A percentile compares a stretch with the other conserved stretches of the same genome.
Conservation (phyloP, 768 basidiomycete species). For the Lactifluus pinguis region DNA sequence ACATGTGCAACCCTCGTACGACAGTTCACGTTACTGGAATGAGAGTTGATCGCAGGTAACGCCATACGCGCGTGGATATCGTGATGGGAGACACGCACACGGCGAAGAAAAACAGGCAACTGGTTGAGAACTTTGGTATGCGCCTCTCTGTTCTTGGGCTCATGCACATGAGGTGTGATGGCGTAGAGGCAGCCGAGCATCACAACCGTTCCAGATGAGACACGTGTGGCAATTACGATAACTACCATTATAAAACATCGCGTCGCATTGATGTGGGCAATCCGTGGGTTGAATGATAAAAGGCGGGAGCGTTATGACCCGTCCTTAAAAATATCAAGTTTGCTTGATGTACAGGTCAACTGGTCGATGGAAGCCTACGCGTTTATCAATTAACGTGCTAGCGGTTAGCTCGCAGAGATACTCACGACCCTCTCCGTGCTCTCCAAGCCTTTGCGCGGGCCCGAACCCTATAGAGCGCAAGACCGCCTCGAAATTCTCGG, state of each 20-base stretch:
- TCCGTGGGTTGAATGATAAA: background rate
- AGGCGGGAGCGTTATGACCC: background rate
- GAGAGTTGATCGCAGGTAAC: no score
- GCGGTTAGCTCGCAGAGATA: background rate
- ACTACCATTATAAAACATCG: background rate
- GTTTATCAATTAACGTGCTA: background rate
- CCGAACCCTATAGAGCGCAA: slow-evolving; percentile 57
- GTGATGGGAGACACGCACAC: slow-evolving; percentile 85
- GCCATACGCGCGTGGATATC: no score
- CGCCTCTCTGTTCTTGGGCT: slow-evolving; percentile 24
- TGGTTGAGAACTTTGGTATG: slow-evolving; percentile 60
- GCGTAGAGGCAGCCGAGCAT: slow-evolving; percentile 18
- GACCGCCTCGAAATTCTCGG: slow-evolving; percentile 49
- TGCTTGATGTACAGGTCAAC: slow-evolving; percentile 18
- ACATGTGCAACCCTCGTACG: background rate
- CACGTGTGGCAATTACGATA: slow-evolving; percentile 22
- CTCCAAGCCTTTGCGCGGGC: slow-evolving; percentile 38
- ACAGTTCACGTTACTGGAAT: no score
- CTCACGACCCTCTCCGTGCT: slow-evolving; percentile 58
- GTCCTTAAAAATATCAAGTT: background rate
- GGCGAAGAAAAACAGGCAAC: slow-evolving; percentile 68
- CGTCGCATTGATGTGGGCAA: no score
- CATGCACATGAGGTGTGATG: background rate
- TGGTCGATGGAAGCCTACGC: slow-evolving; percentile 19
- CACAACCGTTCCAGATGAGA: slow-evolving; percentile 26